phyloP scores from a whole-genome alignment of 2,329 filamentous ascomycete genomes.

The Lasiodiplodia hormozganensis region DNA sequence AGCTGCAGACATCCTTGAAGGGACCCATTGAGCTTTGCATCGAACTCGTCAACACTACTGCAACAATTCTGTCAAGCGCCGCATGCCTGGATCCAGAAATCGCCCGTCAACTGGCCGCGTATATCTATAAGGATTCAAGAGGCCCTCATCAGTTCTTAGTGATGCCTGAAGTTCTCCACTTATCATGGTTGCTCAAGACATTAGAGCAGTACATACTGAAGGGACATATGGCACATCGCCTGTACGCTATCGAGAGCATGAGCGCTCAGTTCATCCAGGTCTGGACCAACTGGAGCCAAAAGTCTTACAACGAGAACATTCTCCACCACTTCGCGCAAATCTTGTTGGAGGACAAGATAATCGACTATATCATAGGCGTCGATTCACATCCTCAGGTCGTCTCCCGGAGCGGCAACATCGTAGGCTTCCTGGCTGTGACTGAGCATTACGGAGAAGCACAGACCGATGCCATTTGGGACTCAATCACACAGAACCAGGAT shows the following conservation, averaged over 20 bases:
- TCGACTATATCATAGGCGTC: slow-evolving; percentile 87
- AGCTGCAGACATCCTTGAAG: slow-evolving; percentile 16
- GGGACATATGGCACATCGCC: slow-evolving; percentile 88
- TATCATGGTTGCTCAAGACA: slow-evolving; percentile 73
- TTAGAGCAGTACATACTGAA: slow-evolving; percentile 78
- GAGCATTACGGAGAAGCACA: slow-evolving; percentile 73
- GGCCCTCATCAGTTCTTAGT: neutral
- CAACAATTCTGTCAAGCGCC: neutral
- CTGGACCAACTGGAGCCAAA: slow-evolving; percentile 60
- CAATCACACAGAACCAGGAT: slow-evolving; percentile 81
- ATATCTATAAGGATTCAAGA: slow-evolving; percentile 11
- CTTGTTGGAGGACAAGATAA: slow-evolving; percentile 72
- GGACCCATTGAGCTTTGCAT: slow-evolving; percentile 24
- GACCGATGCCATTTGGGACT: slow-evolving; percentile 84
- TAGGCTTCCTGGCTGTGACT: slow-evolving; percentile 86
- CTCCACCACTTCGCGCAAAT: slow-evolving; percentile 73
- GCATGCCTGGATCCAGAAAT: slow-evolving; percentile 16
- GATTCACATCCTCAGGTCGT: slow-evolving; percentile 94
- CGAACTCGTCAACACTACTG: slow-evolving; percentile 9
- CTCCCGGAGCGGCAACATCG: slow-evolving; percentile 77
- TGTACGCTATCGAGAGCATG: slow-evolving; percentile 78
- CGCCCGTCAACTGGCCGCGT: slow-evolving; percentile 3
- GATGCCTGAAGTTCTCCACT: slow-evolving; percentile 58
- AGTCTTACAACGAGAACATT: slow-evolving; percentile 45
- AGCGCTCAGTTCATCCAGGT: slow-evolving; percentile 71